Evolutionary conservation across 2,329 filamentous ascomycete genomes (phyloP), one percentile per base, ranked within the genome.

Genomic region (Epichloe baconii): DNA sequence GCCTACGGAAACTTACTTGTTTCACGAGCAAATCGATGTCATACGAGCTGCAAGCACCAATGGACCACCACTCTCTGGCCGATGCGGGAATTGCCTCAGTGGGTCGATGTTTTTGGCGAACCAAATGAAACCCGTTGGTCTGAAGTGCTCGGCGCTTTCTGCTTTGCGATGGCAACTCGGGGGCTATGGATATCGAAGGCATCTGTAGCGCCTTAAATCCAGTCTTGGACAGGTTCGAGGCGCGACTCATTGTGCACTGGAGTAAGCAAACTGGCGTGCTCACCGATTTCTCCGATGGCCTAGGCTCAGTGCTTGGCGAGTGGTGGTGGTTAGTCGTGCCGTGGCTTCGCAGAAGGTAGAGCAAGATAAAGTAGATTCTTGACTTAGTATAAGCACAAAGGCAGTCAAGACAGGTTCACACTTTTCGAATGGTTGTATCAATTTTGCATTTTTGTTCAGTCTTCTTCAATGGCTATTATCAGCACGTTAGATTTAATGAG

Each of bases 101-200:
- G 86, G 86, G 77, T 80, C 49, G 82, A 85, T 62, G 80, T 89
- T 53, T 79, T 84, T 54, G 81, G 78, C 7, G 68, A 75, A 5
- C 59, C 78, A 0, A 75, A 86, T 53, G 64, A 63, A n/a, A 66
- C 70, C 0, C 74, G 81, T 50, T 89, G 86, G 83, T 74, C 77
- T 50, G 76, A 80, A 55, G 72, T 84, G 11, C 63, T 88, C 4
- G 75, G 78, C 4, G 76, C 80, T 5, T 72, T 87, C 2, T 69
- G 81, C 36, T 80, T 86, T 54, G 69, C 77, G 34, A 65, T 86
- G 36, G 79, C 82, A 1, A 80, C 78, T 17, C 73, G 83, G 52
- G 83, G 0, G 77, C 80, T 0, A 70, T 79, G 55, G 73, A 71
- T 2, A 66, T 76, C 0, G 61, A 68, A 11, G 76, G 74, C 8